Base-by-base conservation (phyloP, 192 early-diverging fungal species). In the Fimicolochytrium jonesii region DNA sequence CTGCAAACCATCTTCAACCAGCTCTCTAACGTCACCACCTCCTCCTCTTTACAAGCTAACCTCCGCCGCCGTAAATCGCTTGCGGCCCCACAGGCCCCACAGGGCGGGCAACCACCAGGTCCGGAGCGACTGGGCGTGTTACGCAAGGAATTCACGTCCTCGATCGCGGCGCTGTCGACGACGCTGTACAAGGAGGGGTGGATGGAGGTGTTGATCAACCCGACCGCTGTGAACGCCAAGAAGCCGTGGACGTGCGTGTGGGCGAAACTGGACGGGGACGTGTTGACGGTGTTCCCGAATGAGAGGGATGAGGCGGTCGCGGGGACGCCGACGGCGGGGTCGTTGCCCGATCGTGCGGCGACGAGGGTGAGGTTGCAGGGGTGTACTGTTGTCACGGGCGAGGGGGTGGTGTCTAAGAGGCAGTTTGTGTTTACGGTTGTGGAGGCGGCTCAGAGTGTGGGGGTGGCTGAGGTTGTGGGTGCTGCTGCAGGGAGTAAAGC, bases 171-270 rank as follows among this genome's bases (percentile, higher is more conserved):
- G 6, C 15, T 48, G 9, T 34, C 59, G 30, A 61, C 59, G 18
- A 52, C 22, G 7, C 29, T 71, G 5, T 70, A 70, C 61, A 72
- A 72, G 41, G 70, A 72, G 34, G 70, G 70, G 1, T 72, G 70
- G 70, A 15, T 56, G 17, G n/a, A n/a, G n/a, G n/a, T n/a, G n/a
- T n/a, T n/a, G n/a, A 23, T 66, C 4, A 49, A 60, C 22, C 17
- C 25, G 7, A 35, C 45, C 37, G 18, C 46, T 30, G 25, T 20
- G 7, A 6, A 47, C 10, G 22, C 20, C 22, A 68, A 56, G 23
- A 59, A 61, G 30, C 20, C 50, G 22, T 72, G 68, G 68, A 42
- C 22, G 25, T 39, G 25, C 11, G 18, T 43, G 29, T 72, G 70
- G 70, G 70, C 41, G 10, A 58, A 55, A 18, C 23, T 72, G 15